These are phyloP conservation scores for Acanthamoeba sp. DNA, from an alignment of 208 protist genomes.

Conservation along the genomic window DNA sequence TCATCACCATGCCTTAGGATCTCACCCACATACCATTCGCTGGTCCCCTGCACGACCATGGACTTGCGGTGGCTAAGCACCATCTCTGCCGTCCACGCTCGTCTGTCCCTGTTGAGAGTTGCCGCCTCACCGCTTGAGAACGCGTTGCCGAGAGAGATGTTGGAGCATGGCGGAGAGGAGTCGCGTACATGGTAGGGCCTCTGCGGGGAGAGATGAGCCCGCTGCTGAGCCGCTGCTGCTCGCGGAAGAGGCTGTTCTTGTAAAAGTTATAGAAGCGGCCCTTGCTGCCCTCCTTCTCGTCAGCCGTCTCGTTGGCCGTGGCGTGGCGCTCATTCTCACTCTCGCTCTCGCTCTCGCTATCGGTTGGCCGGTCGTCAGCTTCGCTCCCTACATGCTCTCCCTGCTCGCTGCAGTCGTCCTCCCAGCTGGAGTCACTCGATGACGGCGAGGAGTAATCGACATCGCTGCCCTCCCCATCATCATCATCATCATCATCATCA, in stretches of 20 bases:
- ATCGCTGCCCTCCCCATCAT: not conserved
- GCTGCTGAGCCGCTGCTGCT: slow-evolving; percentile 18
- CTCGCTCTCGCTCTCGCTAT: not conserved
- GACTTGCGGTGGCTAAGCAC: not conserved
- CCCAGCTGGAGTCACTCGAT: not conserved
- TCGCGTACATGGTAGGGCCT: not conserved
- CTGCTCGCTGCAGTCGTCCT: not conserved
- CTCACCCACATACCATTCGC: not conserved
- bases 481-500: too few species aligned
- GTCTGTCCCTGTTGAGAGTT: not conserved
- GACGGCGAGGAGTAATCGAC: not conserved
- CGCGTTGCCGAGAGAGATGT: not conserved
- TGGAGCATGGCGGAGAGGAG: too few species aligned
- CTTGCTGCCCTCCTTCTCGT: not conserved
- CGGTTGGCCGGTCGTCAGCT: not conserved
- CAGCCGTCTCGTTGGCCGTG: not conserved
- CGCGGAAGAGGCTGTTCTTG: not conserved
- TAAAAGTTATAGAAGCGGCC: slow-evolving; percentile 13
- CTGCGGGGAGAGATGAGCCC: not conserved
- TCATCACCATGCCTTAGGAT: too few species aligned
- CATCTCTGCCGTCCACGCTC: not conserved
- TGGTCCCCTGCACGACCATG: not conserved
- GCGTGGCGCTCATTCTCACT: not conserved
- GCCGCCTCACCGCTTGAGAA: not conserved
- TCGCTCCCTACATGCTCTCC: not conserved